These are phyloP conservation scores for Fusarium nanum DNA, from an alignment of 2,329 filamentous ascomycete genomes.

Conservation along the genomic window DNA sequence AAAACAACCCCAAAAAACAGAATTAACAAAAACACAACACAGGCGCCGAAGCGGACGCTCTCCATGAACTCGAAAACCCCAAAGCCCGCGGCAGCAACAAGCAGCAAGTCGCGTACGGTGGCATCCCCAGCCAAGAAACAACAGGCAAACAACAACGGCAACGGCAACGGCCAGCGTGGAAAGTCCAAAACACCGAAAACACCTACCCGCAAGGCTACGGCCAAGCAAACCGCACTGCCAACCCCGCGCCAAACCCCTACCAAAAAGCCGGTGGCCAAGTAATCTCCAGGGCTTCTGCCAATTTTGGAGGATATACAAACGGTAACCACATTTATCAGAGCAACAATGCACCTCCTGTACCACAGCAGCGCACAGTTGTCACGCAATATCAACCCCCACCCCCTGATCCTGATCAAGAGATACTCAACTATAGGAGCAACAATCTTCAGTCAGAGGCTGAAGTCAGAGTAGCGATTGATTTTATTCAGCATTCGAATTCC, in stretches of 20 bases:
- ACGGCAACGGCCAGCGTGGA: constrained; percentile 18
- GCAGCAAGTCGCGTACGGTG: constrained; percentile 21
- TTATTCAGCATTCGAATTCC: constrained; percentile 59
- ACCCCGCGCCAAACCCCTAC: constrained; percentile 27
- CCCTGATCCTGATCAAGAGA: constrained; percentile 10
- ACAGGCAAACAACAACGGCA: constrained; percentile 18
- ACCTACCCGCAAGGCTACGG: constrained; percentile 18
- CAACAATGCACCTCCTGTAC: constrained; percentile 2
- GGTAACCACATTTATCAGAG: constrained; percentile 21
- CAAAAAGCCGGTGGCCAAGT: constrained; percentile 12
- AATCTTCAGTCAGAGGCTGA: constrained; percentile 72
- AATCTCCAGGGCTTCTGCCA: background rate
- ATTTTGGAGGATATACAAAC: constrained; percentile 33
- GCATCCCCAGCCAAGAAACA: constrained; percentile 50
- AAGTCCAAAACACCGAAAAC: constrained; percentile 17
- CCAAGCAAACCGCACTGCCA: constrained; percentile 1
- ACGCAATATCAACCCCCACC: constrained; percentile 14
- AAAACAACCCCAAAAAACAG: constrained; percentile 41
- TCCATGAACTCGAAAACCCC: constrained; percentile 25
- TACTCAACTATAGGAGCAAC: constrained; percentile 23
- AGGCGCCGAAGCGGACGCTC: constrained; percentile 48
- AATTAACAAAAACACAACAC: constrained; percentile 50
- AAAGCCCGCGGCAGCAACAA: constrained; percentile 34
- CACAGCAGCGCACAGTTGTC: constrained; percentile 14
- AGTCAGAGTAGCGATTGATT: constrained; percentile 71